Evolutionary conservation across 768 basidiomycete species (phyloP), one percentile per base, ranked within the genome.

Genomic region (Russula olivacea): DNA sequence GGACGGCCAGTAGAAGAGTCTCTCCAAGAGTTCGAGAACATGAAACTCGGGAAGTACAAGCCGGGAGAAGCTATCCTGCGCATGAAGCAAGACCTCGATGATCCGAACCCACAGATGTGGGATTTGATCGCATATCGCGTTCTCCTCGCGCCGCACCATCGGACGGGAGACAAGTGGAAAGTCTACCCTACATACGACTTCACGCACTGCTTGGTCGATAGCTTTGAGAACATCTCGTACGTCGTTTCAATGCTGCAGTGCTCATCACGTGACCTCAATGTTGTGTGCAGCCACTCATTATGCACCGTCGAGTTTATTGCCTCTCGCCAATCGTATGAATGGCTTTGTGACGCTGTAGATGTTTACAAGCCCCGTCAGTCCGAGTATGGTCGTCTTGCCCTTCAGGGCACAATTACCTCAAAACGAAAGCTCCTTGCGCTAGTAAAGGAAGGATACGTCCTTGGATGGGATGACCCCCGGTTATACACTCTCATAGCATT

Each of bases 171-270:
- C 73, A 90, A 88, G 71, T 99, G 97, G 97, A 91, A 83, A 71
- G 93, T 99, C 64, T 99, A 99, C 74, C 96, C 96, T 2, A 98
- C 95, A 0, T 99, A 99, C 72, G 97, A 99, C 73, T 98, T 96
- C 73, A 97, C 97, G 0, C 97, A 99, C 77, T 98, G 97, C 76
- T 77, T 99, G 58, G 91, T 92, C 59, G 97, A 99, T 82, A 98
- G 95, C 70, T 89, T 99, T 72, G 97, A 99, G 74, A 97, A 98
- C 73, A 98, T 99, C 66, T 92, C 95, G 97, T 98, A 71, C 73
- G 95, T 84, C 6, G 21, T 52, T 47, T 56, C 55, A 9, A 38
- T 30, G 48, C 30, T 51, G 40, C 47, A 40, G 28, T 59, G n/a
- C 45, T 28, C 4, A 47, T 14, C 15, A 25, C 23, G 28, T 19